A percentile compares a stretch with the other conserved stretches of the same genome.
Conservation (phyloP, 2,329 filamentous ascomycete genomes). For the Botrytis sinoallii region DNA sequence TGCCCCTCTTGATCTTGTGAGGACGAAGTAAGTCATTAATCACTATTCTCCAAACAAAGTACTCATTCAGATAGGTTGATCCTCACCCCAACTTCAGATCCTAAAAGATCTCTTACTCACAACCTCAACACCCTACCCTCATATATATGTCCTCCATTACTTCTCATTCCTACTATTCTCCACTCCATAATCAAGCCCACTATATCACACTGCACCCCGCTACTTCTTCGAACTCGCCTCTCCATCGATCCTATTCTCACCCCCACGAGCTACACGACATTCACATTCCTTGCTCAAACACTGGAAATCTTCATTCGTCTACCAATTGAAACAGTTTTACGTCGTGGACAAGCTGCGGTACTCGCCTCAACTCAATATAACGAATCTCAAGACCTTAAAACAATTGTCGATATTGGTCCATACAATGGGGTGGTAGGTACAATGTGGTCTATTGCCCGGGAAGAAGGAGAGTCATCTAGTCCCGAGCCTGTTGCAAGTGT, state of each 20-base stretch:
- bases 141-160: slow-evolving; percentile 65
- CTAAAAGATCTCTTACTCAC: slow-evolving; percentile 69
- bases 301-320: slow-evolving; percentile 82
- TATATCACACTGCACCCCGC: slow-evolving; percentile 76
- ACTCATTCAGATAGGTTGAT: slow-evolving; percentile 62
- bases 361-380: slow-evolving; percentile 41
- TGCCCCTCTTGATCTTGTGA: slow-evolving; percentile 83
- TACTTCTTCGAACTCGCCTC: slow-evolving; percentile 81
- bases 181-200: slow-evolving; percentile 82
- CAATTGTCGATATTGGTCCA: slow-evolving; percentile 74
- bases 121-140: slow-evolving; percentile 77
- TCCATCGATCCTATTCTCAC: slow-evolving; percentile 78
- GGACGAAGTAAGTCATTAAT: slow-evolving; percentile 56
- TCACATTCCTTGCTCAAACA: slow-evolving; percentile 76
- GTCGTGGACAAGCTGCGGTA: slow-evolving; percentile 79
- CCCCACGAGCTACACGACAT: slow-evolving; percentile 76
- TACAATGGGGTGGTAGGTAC: slow-evolving; percentile 89
- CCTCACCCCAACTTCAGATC: slow-evolving; percentile 73
- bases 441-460: slow-evolving; percentile 79
- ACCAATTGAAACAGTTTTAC: slow-evolving; percentile 86
- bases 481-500: slow-evolving; percentile 8
- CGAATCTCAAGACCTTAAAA: slow-evolving; percentile 43
- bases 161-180: slow-evolving; percentile 80
- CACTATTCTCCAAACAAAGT: neutral
- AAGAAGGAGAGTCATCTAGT: slow-evolving; percentile 67